Evolutionary conservation across 2,329 filamentous ascomycete species (phyloP), one percentile per base, ranked within the genome.

Genomic region (Thelonectria discophora): DNA sequence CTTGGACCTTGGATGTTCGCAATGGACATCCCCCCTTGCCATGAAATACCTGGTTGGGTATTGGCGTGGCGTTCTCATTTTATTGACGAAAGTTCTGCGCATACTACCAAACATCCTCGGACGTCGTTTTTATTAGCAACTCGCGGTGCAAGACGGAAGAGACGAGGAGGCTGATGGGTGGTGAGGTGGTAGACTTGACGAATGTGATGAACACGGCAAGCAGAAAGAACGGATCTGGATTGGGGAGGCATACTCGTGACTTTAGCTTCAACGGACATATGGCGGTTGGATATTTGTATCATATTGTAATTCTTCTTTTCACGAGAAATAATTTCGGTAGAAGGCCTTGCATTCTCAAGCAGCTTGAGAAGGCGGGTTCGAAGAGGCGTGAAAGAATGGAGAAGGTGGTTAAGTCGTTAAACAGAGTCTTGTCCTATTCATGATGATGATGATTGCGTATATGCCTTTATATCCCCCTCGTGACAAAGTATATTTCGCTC

Each of bases 241-340:
- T 27, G 53, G 53, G 45, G 53, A 48, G 45, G 58, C 42, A 61
- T 47, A 53, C 53, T 61, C 40, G 34, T 53, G 12, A 39, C 24
- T 42, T 57, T 32, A 46, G 47, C 39, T 46, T 21, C 39, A 43
- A 32, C 40, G 45, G 24, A 48, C 39, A 57, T 60, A 40, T 32
- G 56, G 62, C 54, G 49, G 64, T 42, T 54, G 63, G 58, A 65
- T 37, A 67, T 61, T 60, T 71, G 61, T 67, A 71, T 70, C 65
- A 71, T 70, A 65, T 70, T 70, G 67, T 71, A 71, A 70, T 64
- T 43, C 32, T 55, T 32, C 32, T 37, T 42, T 54, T 61, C 66
- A 67, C 52, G 68, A 62, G 68, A 58, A 49, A 65, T 68, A 61
- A 43, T 71, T 37, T 58, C 62, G 58, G 61, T 42, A 39, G 49